phyloP scores from a whole-genome alignment of 2,329 filamentous ascomycete genomes.

The Albophoma yamanashiensis region DNA sequence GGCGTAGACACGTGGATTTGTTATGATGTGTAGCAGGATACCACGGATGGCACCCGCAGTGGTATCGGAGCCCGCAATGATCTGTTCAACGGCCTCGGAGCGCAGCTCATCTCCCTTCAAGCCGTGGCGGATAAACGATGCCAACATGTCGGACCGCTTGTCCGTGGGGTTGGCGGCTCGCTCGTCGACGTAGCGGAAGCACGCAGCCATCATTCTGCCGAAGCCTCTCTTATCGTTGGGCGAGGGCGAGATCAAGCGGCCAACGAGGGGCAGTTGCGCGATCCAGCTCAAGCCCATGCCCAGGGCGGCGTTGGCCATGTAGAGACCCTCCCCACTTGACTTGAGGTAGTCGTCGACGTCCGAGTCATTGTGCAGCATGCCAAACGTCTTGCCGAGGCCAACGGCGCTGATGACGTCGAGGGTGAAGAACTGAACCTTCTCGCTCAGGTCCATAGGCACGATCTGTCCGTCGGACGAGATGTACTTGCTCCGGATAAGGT shows the following conservation, averaged over 20 bases:
- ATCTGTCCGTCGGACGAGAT: constrained; percentile 17
- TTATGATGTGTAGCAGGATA: constrained; percentile 39
- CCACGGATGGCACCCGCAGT: constrained; percentile 27
- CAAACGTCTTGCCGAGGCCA: constrained; percentile 38
- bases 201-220: constrained; percentile 21
- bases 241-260: constrained; percentile 14
- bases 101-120: constrained; percentile 20
- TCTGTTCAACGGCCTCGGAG: constrained; percentile 19
- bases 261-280: constrained; percentile 16
- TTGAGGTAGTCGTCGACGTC: constrained; percentile 31
- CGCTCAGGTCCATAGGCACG: constrained; percentile 32
- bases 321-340: constrained; percentile 21
- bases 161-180: constrained; percentile 12
- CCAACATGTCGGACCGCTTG: constrained; percentile 26
- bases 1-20: constrained; percentile 32
- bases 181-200: constrained; percentile 16
- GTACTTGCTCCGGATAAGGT: constrained; percentile 34
- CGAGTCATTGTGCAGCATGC: constrained; percentile 31
- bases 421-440: constrained; percentile 37
- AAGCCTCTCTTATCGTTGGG: constrained; percentile 18
- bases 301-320: constrained; percentile 13
- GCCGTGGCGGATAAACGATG: constrained; percentile 28
- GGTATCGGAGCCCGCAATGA: constrained; percentile 43
- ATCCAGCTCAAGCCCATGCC: constrained; percentile 17
- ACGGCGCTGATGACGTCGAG: constrained; percentile 42